Evolutionary conservation across 1,284 basidiomycete genomes (phyloP), one percentile per base, ranked within the genome.

Genomic region (Leccinum proximum): DNA sequence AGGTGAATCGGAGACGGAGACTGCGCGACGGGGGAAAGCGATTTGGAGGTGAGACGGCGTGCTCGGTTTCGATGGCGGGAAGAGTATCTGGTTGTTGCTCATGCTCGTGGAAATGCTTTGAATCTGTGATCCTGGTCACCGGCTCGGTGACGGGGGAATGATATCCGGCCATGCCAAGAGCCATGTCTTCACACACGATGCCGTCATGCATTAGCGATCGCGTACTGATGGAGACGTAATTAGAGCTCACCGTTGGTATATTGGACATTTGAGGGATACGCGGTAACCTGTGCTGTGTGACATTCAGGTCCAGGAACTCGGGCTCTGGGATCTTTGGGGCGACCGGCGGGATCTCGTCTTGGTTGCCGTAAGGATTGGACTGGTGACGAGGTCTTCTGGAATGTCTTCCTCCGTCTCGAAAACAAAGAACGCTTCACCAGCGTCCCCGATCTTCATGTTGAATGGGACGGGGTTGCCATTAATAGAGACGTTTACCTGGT

Each of bases 401-500:
- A 99, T 89, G 67, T 96, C 93, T 61, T 91, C 93, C 58, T 97
- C 94, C 2, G 97, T 98, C 78, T 99, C 96, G 70, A 99, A 94
- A 50, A 99, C 93, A 73, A 99, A 99, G 82, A 99, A 99, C 0
- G 97, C 97, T 79, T 99, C 97, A 18, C 97, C 97, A 2, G 96
- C 94, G 67, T 99, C 97, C 56, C 96, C 95, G 69, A 99, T 96
- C 82, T 99, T 99, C 97, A 99, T 99, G 74, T 85, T 87, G 76
- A 95, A 99, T 2, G 97, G 97, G 61, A 95, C 89, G 10, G 85
- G 84, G 65, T 84, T 82, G 45, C 91, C 91, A 76, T 95, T 95
- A 72, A 96, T 86, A 61, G 86, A 85, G 37, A 96, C 85, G 67
- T 89, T 92, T 64, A 96, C 94, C 90, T 92, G 26, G 7, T 18